A percentile compares a stretch with the other conserved stretches of the same genome.
Conservation (phyloP, 169 alveolate genomes). For the Plasmodium knowlesi region DNA sequence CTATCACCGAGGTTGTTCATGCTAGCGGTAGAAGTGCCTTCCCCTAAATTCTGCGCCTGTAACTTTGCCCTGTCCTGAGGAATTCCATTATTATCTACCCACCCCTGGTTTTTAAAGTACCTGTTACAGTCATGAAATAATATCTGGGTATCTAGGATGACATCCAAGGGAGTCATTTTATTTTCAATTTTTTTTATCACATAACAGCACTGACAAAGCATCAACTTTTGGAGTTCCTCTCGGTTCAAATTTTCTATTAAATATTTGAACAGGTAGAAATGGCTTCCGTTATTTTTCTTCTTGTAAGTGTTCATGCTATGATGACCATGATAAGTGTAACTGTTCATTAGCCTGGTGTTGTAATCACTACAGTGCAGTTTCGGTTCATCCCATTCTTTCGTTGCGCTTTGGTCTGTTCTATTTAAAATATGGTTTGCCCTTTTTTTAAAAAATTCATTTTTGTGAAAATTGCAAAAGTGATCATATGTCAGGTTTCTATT, state of each 20-base stretch:
- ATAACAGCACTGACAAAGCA: conserved; percentile 38
- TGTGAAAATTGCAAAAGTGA: conserved; percentile 40
- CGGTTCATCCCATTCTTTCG: background rate
- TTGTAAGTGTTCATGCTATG: background rate
- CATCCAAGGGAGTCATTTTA: conserved; percentile 43
- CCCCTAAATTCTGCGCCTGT: background rate
- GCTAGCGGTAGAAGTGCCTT: background rate
- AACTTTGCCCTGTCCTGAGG: background rate
- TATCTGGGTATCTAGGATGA: conserved; percentile 41
- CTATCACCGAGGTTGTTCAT: background rate
- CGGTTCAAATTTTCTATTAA: conserved; percentile 32
- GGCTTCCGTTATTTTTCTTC: background rate
- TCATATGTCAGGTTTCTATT: conserved; percentile 12
- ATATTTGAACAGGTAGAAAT: conserved; percentile 23
- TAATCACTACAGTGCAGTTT: background rate
- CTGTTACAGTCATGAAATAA: conserved; percentile 42
- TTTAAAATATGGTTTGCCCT: background rate
- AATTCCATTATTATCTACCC: conserved; percentile 3
- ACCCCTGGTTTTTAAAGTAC: conserved; percentile 43
- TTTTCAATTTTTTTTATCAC: conserved; percentile 31
- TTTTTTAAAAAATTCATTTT: background rate
- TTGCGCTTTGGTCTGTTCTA: background rate
- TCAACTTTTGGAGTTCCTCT: conserved; percentile 31
- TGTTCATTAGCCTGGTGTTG: background rate
- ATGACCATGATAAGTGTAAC: background rate